These are phyloP conservation scores for Phytophthora pseudosyringae DNA, from an alignment of 352 stramenopile genomes.

Conservation along the genomic window DNA sequence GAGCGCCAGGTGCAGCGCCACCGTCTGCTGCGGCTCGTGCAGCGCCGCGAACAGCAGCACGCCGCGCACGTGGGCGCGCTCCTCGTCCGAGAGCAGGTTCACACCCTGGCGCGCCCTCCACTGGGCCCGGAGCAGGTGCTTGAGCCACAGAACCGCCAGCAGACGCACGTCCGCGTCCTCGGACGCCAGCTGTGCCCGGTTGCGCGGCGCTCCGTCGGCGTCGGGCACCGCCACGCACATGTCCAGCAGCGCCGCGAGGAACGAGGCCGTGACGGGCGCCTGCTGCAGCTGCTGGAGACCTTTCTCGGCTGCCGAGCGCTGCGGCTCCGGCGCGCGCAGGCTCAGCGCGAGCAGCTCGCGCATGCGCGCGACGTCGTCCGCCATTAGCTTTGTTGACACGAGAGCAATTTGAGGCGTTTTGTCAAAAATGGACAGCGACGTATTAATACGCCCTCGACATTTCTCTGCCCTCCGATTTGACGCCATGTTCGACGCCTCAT, in stretches of 20 bases:
- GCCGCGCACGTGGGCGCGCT: constrained; percentile 54
- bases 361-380: constrained; percentile 38
- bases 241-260: constrained; percentile 56
- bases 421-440: no score
- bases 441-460: no score
- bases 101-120: constrained; percentile 42
- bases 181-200: constrained; percentile 30
- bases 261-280: constrained; percentile 32
- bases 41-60: constrained; percentile 71
- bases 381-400: constrained; percentile 14
- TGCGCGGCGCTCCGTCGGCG: constrained; percentile 31
- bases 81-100: constrained; percentile 43
- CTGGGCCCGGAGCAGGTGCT: constrained; percentile 69
- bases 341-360: constrained; percentile 61
- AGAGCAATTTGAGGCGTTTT: no score
- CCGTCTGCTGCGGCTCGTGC: constrained; percentile 60
- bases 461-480: no score
- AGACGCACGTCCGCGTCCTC: constrained; percentile 65
- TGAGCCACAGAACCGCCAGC: constrained; percentile 79
- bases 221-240: constrained; percentile 50
- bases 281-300: constrained; percentile 65
- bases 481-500: no score
- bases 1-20: constrained; percentile 71
- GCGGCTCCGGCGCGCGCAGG: constrained; percentile 42
- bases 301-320: constrained; percentile 56